Evolutionary conservation across 1,139 yeast species (phyloP).

Genomic region (Debaryomycetaceae sp.): DNA sequence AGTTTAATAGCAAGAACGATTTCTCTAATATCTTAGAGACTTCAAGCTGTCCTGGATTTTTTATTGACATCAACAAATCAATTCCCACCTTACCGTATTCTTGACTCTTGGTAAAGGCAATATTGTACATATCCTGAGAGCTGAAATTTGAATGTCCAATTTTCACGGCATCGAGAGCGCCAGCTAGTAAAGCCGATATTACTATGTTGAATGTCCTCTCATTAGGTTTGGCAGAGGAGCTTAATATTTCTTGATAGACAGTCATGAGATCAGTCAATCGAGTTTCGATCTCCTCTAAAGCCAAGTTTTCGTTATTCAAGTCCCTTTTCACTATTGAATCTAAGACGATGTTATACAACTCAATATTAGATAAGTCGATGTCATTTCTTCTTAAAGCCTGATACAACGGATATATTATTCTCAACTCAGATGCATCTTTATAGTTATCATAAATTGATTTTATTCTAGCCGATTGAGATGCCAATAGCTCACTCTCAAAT

Average conservation of each 20-base stretch:
- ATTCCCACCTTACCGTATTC: constrained; percentile 65
- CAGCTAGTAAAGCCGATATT: constrained; percentile 47
- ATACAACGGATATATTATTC: constrained; percentile 40
- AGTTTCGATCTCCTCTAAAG: constrained; percentile 29
- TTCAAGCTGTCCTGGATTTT: constrained; percentile 24
- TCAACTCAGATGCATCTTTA: constrained; percentile 19
- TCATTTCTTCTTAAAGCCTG: constrained; percentile 41
- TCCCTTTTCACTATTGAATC: constrained; percentile 29
- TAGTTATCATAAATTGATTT: constrained; percentile 13
- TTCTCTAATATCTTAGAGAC: constrained; percentile 23
- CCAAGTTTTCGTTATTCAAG: constrained; percentile 20
- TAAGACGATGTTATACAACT: constrained; percentile 36
- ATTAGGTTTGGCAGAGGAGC: constrained; percentile 46
- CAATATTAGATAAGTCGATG: constrained; percentile 28
- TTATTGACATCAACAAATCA: constrained; percentile 53
- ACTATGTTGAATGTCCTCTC: constrained; percentile 51
- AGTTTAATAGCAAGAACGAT: constrained; percentile 22
- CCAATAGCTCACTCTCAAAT: constrained; percentile 19
- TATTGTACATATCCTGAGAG: constrained; percentile 18
- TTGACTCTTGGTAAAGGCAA: constrained; percentile 43
- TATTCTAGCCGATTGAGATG: constrained; percentile 21
- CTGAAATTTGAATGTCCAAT: constrained; percentile 6
- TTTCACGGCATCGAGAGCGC: constrained; percentile 36
- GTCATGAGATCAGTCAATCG: constrained; percentile 57
- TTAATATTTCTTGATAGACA: constrained; percentile 63